Evolutionary conservation across 306 rosid genomes (phyloP), one percentile per base, ranked within the genome.

Genomic region (Acacia confusa): DNA sequence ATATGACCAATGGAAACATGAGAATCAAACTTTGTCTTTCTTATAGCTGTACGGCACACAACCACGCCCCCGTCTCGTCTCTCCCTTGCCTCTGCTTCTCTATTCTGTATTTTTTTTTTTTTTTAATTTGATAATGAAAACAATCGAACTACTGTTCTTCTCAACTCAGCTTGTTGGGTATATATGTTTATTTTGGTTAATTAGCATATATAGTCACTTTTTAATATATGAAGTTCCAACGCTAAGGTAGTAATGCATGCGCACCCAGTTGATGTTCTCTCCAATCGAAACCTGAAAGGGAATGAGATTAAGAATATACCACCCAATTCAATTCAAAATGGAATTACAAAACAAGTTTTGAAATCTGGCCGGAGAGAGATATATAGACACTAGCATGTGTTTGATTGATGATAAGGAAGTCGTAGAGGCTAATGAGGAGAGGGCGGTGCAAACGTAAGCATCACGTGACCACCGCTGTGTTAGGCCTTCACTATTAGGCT

Each of bases 391-490:
- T 4, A 48, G 20, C n/a, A 48, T 48, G 55, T 15, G 55, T 48
- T 13, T 45, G 19, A 45, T 45, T 4, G 45, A 10, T 9, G 12
- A 0, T 41, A 41, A 8, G 11, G 45, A 10, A 1, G 45, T 1
- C 1, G 45, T 9, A 1, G 48, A 44, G 53, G 8, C 45, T 28
- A 61, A 30, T 16, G 19, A 72, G 47, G 25, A 55, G n/a, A 53
- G 79, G 83, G 43, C 70, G 84, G 89, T 83, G 90, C 36, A 30
- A 34, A 61, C 69, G 72, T 36, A 64, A 50, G 77, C 71, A 77
- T 84, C 90, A 90, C 81, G 94, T 92, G 94, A 88, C 82, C 88
- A 79, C 94, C 92, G 97, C 91, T 82, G 82, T 90, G 83, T 52
- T 81, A 67, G 89, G 67, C 19, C 67, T 57, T 57, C 2, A 1